These are phyloP conservation scores for Auricularia sp. DNA, from an alignment of 768 basidiomycete species.

Conservation along the genomic window DNA sequence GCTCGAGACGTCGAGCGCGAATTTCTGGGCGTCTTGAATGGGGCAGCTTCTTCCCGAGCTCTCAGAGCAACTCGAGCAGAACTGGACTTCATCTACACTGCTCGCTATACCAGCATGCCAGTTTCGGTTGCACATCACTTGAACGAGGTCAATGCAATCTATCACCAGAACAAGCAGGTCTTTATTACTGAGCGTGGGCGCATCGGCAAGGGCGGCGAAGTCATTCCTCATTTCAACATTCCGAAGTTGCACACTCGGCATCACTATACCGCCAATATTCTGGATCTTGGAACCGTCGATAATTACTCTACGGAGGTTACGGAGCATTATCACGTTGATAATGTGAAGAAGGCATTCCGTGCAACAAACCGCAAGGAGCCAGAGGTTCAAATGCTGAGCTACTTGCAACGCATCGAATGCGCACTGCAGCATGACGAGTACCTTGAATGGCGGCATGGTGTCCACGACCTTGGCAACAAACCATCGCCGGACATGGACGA, in stretches of 20 bases:
- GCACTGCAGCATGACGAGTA: slow-evolving; percentile 2
- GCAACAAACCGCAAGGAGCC: slow-evolving; percentile 10
- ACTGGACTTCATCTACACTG: slow-evolving; percentile 3
- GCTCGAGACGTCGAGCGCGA: slow-evolving; percentile 26
- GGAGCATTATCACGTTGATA: slow-evolving; percentile 11
- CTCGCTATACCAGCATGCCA: background rate
- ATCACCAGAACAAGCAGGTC: slow-evolving; percentile 1
- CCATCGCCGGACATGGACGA: background rate
- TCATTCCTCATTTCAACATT: slow-evolving; percentile 11
- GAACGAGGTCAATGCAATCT: background rate
- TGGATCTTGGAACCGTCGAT: slow-evolving; percentile 8
- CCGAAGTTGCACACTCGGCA: slow-evolving; percentile 12
- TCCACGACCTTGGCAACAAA: background rate
- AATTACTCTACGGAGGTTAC: slow-evolving; percentile 11
- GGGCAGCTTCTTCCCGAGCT: background rate
- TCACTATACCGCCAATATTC: slow-evolving; percentile 7
- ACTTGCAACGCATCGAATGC: slow-evolving; percentile 5
- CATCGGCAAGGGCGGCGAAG: background rate
- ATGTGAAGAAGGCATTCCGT: slow-evolving; percentile 10
- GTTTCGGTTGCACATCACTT: background rate
- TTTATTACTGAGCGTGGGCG: slow-evolving; percentile 3
- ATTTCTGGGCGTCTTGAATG: slow-evolving; percentile 18
- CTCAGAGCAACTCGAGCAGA: background rate
- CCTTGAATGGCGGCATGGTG: slow-evolving; percentile 3
- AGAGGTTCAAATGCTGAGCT: slow-evolving; percentile 9